Base-by-base conservation (phyloP, 192 early-diverging fungal species). In the Gamsiella multidivaricata region DNA sequence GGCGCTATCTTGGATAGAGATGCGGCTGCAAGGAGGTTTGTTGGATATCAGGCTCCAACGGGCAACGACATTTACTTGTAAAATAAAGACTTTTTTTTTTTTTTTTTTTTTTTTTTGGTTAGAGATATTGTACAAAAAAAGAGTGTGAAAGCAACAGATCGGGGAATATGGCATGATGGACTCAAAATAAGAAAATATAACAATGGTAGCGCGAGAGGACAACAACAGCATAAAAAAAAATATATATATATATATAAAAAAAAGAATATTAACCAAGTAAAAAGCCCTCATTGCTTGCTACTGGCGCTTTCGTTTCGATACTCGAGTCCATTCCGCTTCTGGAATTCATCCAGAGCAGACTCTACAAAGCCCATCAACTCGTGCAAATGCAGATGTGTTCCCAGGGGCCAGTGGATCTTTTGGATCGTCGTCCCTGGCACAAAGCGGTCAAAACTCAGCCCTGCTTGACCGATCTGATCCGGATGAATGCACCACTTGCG, bases 41-140 rank as follows among this genome's bases (percentile, higher is more conserved):
- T 78, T 5, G 74, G 74, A 0, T 78, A 78, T 36, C 74, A 78
- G 25, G 59, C 65, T 15, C 74, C 74, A 25, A 78, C 74, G 28
- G 74, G 74, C 9, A 69, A 78, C 32, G 74, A 78, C 28, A 78
- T 78, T 50, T 78, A 78, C 42, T 28, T 78, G 20, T 78, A 58
- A 32, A 50, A 51, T 50, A 62, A 50, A 36, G 43, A 50, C 11
- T 18, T 23, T 34, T 32, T 54, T 54, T 54, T 54, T 31, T 5
- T 31, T 54, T 1, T 22, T 34, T 37, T 39, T 2, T 56, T 39
- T 22, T 37, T 3, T n/a, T 14, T 11, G 29, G 29, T 25, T 23
- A 5, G 22, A 17, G 33, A 0, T 61, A 22, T 18, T 5, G 15
- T 31, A 54, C 1, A n/a, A 32, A n/a, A 32, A 14, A 10, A 25